These are phyloP conservation scores for Chrysopogon serrulatus DNA, from an alignment of 176 grass and related monocot genomes.

Conservation along the genomic window DNA sequence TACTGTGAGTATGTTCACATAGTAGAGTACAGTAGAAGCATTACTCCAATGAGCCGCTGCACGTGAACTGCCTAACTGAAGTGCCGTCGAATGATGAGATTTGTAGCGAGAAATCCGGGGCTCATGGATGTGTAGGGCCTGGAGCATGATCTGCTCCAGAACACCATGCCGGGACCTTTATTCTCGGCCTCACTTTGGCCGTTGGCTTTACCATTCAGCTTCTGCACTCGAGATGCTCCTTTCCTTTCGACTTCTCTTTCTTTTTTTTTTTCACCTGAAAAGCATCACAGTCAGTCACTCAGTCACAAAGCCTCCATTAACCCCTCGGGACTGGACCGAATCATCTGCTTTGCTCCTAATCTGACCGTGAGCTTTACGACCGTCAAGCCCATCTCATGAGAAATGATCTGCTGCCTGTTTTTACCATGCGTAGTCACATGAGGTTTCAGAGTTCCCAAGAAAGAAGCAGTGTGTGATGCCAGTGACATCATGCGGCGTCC, in stretches of 20 bases:
- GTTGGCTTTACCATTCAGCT: neutral
- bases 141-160: conserved; percentile 33
- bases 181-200: neutral
- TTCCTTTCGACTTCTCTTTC: neutral
- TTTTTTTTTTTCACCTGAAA: conserved; percentile 23
- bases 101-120: conserved; percentile 1
- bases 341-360: conserved; percentile 31
- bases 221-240: neutral
- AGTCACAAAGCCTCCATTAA: neutral
- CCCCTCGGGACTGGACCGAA: neutral
- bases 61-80: neutral
- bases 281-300: conserved; percentile 9
- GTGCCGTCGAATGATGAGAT: neutral
- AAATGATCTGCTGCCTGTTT: neutral
- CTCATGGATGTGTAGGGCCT: conserved; percentile 24
- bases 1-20: neutral
- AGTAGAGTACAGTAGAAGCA: neutral
- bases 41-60: neutral
- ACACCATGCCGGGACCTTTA: conserved; percentile 9
- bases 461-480: neutral
- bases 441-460: conserved; percentile 14
- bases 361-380: neutral
- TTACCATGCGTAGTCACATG: conserved; percentile 22
- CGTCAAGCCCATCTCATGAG: neutral
- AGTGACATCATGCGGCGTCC: conserved; percentile 13